phyloP scores from a whole-genome alignment of 2,329 filamentous ascomycete genomes.

The Dothistroma pini region DNA sequence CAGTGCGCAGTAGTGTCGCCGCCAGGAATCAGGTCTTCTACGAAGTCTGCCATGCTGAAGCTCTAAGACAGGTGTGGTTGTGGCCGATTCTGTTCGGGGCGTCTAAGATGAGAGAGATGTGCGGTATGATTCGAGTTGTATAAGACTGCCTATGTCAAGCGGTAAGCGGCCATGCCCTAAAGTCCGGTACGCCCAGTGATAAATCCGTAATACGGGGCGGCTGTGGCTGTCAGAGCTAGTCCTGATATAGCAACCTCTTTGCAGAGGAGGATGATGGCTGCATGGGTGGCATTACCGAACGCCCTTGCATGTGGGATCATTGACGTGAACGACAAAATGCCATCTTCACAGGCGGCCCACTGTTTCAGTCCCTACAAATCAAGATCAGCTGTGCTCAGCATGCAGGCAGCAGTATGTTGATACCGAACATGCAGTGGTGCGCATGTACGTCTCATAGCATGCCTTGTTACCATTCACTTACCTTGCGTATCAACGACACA shows the following conservation, averaged over 20 bases:
- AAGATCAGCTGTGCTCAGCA: neutral
- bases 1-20: neutral
- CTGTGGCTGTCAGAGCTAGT: neutral
- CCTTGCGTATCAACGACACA: constrained; percentile 7
- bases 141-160: neutral
- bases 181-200: no score
- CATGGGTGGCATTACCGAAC: no score
- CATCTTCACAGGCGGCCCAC: constrained; percentile 12
- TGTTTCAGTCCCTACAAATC: neutral
- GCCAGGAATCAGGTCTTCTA: neutral
- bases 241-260: neutral
- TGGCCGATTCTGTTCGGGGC: no score
- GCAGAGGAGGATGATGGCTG: neutral
- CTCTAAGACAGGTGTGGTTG: no score
- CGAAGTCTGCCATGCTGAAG: neutral
- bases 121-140: neutral
- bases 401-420: neutral
- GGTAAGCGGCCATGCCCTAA: neutral
- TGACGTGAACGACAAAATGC: constrained; percentile 6
- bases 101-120: no score
- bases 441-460: neutral
- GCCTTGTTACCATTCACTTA: neutral
- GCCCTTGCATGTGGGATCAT: constrained; percentile 4
- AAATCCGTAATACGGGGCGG: no score
- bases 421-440: neutral